Evolutionary conservation across 2,329 filamentous ascomycete genomes (phyloP).

Genomic region (Samsoniella hepiali): DNA sequence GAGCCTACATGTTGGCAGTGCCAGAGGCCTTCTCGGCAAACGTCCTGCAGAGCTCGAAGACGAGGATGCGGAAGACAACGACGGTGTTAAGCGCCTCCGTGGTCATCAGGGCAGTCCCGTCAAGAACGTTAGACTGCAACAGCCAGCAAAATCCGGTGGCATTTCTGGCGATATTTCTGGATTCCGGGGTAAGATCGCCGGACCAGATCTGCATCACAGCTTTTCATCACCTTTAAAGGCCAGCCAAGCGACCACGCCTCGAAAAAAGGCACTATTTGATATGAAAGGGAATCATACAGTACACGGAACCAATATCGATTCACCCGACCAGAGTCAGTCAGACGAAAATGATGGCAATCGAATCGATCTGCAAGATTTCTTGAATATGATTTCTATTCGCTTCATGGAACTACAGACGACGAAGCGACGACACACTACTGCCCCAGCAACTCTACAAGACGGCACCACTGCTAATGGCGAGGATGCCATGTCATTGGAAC

Average conservation of each 20-base stretch:
- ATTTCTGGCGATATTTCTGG: slow-evolving; percentile 52
- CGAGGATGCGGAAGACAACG: slow-evolving; percentile 54
- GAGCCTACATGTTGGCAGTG: slow-evolving; percentile 73
- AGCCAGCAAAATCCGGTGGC: slow-evolving; percentile 65
- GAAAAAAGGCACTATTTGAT: slow-evolving; percentile 51
- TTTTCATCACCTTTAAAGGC: slow-evolving; percentile 47
- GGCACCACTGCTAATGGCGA: slow-evolving; percentile 39
- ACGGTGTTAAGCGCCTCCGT: slow-evolving; percentile 66
- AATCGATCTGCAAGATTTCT: slow-evolving; percentile 86
- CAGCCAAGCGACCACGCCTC: slow-evolving; percentile 52
- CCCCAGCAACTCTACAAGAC: slow-evolving; percentile 48
- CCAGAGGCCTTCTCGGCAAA: slow-evolving; percentile 70
- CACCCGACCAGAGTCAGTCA: slow-evolving; percentile 34
- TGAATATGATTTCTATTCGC: slow-evolving; percentile 92
- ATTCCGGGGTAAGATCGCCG: slow-evolving; percentile 31
- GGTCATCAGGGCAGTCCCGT: slow-evolving; percentile 72
- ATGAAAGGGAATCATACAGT: slow-evolving; percentile 47
- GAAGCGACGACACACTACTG: slow-evolving; percentile 82
- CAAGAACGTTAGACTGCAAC: slow-evolving; percentile 68
- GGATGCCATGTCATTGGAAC: slow-evolving; percentile 62
- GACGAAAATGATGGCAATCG: slow-evolving; percentile 53
- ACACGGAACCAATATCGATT: slow-evolving; percentile 43
- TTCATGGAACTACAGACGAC: slow-evolving; percentile 99
- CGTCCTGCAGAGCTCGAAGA: slow-evolving; percentile 68
- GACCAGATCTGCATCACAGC: slow-evolving; percentile 31